phyloP scores from a whole-genome alignment of 1,284 basidiomycete species.

The Ganoderma resinaceum region DNA sequence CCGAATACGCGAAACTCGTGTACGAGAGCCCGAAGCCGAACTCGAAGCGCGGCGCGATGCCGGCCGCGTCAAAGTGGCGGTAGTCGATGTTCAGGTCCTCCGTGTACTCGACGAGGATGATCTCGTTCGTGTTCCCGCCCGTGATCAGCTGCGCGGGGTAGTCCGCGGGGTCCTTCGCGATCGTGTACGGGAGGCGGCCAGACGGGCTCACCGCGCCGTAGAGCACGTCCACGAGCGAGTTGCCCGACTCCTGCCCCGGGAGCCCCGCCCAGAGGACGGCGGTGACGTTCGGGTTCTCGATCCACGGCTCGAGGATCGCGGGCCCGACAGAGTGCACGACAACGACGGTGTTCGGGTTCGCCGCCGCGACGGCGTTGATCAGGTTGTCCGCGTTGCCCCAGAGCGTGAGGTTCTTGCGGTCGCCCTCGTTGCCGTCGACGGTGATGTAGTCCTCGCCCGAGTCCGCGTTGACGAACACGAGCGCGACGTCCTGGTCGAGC shows the following conservation, averaged over 20 bases:
- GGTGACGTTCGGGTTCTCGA: slow-evolving; percentile 80
- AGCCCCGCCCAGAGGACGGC: slow-evolving; percentile 74
- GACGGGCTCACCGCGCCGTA: slow-evolving; percentile 79
- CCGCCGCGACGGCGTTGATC: slow-evolving; percentile 21
- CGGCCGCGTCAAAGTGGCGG: slow-evolving; percentile 72
- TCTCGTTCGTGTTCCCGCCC: slow-evolving; percentile 46
- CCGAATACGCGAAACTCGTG: slow-evolving; percentile 76
- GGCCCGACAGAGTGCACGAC: slow-evolving; percentile 83
- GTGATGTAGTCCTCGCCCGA: slow-evolving; percentile 56
- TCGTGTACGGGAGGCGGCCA: slow-evolving; percentile 83
- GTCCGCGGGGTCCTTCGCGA: slow-evolving; percentile 71
- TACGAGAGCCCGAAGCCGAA: slow-evolving; percentile 91
- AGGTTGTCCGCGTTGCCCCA: slow-evolving; percentile 10
- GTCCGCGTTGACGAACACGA: slow-evolving; percentile 79
- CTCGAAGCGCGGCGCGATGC: slow-evolving; percentile 70
- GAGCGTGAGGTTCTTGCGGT: slow-evolving; percentile 83
- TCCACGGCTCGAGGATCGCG: slow-evolving; percentile 78
- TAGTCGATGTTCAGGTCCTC: slow-evolving; percentile 83
- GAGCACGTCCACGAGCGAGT: slow-evolving; percentile 75
- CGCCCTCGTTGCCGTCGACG: slow-evolving; percentile 48
- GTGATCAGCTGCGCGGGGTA: slow-evolving; percentile 69
- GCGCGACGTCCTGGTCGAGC: slow-evolving; percentile 60
- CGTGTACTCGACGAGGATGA: slow-evolving; percentile 66
- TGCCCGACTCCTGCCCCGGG: slow-evolving; percentile 81
- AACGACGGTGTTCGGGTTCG: slow-evolving; percentile 79